Percentiles rank a stretch among this genome's conserved stretches.
Conservation (phyloP, 2,329 filamentous ascomycete genomes). For the Neofusicoccum cordaticola region DNA sequence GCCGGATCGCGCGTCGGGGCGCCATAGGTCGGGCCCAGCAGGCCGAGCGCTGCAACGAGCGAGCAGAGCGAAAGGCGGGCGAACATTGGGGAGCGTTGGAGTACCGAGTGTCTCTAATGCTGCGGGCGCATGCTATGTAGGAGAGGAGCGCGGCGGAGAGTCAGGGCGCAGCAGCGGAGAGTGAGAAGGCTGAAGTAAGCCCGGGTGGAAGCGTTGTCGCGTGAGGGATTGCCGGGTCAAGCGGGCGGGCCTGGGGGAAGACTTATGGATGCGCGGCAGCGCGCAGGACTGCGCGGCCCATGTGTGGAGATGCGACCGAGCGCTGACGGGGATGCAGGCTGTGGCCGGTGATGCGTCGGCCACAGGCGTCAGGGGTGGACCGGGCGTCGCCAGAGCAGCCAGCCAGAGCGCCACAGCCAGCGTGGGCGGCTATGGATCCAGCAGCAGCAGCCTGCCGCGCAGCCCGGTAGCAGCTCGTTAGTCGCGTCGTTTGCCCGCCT, state of each 20-base stretch:
- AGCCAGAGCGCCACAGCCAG: conserved; percentile 1
- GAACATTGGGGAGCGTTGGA: conserved; percentile 7
- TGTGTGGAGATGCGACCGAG: conserved; percentile 13
- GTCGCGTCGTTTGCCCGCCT: background rate
- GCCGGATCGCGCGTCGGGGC: background rate
- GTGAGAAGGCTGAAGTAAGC: background rate
- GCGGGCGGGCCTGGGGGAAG: background rate
- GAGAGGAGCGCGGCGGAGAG: background rate
- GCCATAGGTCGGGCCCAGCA: background rate
- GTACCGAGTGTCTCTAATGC: background rate
- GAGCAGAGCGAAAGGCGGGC: conserved; percentile 13
- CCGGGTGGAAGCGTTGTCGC: conserved; percentile 2
- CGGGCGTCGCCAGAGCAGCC: background rate
- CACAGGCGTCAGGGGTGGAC: conserved; percentile 9
- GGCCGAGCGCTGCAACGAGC: conserved; percentile 7
- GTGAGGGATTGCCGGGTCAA: conserved; percentile 16
- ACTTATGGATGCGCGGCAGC: conserved; percentile 8
- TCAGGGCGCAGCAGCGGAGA: background rate
- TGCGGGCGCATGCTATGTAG: conserved; percentile 3
- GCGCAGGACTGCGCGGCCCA: background rate
- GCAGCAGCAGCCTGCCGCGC: background rate
- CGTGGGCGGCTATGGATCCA: background rate
- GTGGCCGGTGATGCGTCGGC: conserved; percentile 4
- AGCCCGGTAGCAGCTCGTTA: background rate
- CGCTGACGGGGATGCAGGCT: background rate